These are phyloP conservation scores for Aphanoascus verrucosus DNA, from an alignment of 2,329 filamentous ascomycete species.

Conservation along the genomic window DNA sequence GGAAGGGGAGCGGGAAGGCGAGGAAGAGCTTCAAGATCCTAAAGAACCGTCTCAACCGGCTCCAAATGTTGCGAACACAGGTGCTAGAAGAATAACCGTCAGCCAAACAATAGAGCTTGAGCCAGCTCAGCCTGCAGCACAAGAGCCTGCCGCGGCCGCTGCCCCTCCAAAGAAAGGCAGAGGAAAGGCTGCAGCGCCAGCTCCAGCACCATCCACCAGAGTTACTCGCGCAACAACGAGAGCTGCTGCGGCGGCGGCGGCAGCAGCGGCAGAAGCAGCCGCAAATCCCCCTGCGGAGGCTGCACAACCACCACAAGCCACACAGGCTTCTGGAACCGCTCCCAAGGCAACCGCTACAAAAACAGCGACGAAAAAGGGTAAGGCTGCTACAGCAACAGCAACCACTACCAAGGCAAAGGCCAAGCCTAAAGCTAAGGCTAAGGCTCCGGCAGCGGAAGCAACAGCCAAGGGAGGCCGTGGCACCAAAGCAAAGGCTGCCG, in stretches of 20 bases:
- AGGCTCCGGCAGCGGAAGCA: not conserved
- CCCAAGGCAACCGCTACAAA: not conserved
- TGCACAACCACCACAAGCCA: not conserved
- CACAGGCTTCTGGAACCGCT: not conserved
- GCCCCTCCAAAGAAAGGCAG: not conserved
- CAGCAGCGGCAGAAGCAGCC: not conserved
- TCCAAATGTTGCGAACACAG: not conserved
- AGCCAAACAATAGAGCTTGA: not conserved
- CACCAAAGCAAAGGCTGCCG: not conserved
- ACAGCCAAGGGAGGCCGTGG: not conserved
- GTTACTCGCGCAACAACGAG: not conserved
- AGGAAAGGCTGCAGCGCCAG: not conserved
- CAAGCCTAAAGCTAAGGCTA: not conserved
- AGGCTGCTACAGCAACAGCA: not conserved
- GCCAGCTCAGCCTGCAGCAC: not conserved
- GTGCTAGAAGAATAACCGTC: not conserved
- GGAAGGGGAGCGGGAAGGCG: not conserved
- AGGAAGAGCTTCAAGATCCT: not conserved
- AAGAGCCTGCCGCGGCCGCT: not conserved
- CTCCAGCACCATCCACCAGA: not conserved
- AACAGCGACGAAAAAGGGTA: not conserved
- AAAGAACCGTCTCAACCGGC: too few species aligned
- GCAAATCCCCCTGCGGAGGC: not conserved
- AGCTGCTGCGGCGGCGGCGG: not conserved
- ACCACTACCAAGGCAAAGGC: not conserved